phyloP scores from a whole-genome alignment of 768 basidiomycete genomes.

The Leccinum boreale region DNA sequence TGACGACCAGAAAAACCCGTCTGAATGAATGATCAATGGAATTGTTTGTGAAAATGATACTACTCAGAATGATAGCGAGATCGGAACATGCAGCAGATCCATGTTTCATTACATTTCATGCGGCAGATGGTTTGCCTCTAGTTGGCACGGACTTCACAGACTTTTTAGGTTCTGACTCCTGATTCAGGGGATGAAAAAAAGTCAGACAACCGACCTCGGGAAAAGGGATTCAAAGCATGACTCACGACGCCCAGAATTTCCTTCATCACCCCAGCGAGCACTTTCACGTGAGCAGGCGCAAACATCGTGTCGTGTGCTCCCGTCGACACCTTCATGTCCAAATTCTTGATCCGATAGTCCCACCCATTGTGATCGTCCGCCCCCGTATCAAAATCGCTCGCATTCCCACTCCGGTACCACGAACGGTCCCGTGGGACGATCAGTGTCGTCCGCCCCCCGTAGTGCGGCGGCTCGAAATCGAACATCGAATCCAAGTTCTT shows the following conservation, averaged over 20 bases:
- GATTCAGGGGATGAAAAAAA: neutral
- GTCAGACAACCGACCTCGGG: neutral
- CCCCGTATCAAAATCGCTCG: constrained; percentile 30
- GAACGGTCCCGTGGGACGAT: constrained; percentile 31
- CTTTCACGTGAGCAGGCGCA: constrained; percentile 30
- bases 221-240: neutral
- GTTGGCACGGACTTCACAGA: too few species aligned
- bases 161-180: too few species aligned
- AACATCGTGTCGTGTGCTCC: constrained; percentile 33
- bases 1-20: too few species aligned
- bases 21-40: too few species aligned
- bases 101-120: too few species aligned
- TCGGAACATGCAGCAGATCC: too few species aligned
- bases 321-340: constrained; percentile 27
- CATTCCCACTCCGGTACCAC: constrained; percentile 29
- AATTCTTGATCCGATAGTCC: constrained; percentile 24
- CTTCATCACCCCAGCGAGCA: constrained; percentile 25
- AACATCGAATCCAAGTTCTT: constrained; percentile 34
- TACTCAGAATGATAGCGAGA: too few species aligned
- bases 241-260: constrained; percentile 12
- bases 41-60: too few species aligned
- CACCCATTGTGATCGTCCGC: constrained; percentile 31
- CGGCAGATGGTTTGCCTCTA: too few species aligned
- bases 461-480: constrained; percentile 28
- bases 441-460: constrained; percentile 22